A percentile compares a stretch with the other conserved stretches of the same genome.
Evolutionary conservation across 148 eudicot species (phyloP).

Genomic region (Fagopyrum esculentum): DNA sequence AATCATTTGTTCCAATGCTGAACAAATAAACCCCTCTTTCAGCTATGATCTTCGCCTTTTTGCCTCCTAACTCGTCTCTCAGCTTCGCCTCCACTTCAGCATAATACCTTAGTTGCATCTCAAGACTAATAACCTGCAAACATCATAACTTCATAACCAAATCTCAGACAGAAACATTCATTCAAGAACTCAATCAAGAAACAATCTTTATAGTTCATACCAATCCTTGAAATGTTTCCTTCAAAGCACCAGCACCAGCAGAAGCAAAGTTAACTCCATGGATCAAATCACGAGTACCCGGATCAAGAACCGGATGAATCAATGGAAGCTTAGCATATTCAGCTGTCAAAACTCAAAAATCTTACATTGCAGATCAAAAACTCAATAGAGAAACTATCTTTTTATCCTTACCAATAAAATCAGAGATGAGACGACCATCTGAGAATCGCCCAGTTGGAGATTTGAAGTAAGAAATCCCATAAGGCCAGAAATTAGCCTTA

Average conservation of each 20-base stretch:
- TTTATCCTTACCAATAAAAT: conserved; percentile 42
- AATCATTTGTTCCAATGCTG: conserved; percentile 45
- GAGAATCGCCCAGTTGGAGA: conserved; percentile 55
- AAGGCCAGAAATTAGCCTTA: conserved; percentile 56
- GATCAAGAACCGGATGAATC: conserved; percentile 45
- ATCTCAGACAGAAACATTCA: not conserved
- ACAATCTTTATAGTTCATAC: conserved; percentile 27
- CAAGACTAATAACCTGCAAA: conserved; percentile 33
- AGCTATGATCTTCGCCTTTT: conserved; percentile 22
- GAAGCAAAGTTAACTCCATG: conserved; percentile 68
- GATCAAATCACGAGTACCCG: conserved; percentile 17
- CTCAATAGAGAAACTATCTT: not conserved
- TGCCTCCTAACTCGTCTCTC: conserved; percentile 23
- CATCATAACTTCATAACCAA: not conserved
- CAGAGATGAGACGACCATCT: conserved; percentile 55
- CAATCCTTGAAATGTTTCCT: conserved; percentile 36
- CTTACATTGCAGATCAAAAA: not conserved
- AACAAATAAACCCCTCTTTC: conserved; percentile 35
- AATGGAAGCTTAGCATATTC: conserved; percentile 47
- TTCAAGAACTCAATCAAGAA: conserved; percentile 5
- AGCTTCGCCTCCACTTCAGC: conserved; percentile 27
- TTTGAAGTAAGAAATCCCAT: conserved; percentile 45
- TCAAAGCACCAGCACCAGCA: conserved; percentile 58
- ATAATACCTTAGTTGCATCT: conserved; percentile 35
- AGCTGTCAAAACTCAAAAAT: conserved; percentile 23